Conservation (phyloP, 1,139 yeast genomes). For the Hemisphaericaspora lyxosophila region DNA sequence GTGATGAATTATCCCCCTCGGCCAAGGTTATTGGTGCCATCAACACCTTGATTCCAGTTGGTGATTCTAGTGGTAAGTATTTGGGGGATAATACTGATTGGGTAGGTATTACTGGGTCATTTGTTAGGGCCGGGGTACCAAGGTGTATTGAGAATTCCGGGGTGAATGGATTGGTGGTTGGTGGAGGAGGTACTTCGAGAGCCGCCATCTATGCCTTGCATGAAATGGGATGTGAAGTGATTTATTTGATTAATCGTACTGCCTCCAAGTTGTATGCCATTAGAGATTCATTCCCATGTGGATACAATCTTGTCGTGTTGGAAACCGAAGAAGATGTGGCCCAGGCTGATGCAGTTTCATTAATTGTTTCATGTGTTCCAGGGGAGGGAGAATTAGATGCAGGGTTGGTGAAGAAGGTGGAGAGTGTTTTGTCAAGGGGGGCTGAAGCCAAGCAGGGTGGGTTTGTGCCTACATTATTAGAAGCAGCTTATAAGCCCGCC, state of each 20-base stretch:
- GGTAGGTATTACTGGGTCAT: slow-evolving; percentile 79
- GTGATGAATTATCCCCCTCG: slow-evolving; percentile 64
- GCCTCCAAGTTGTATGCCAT: slow-evolving; percentile 60
- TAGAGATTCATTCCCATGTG: slow-evolving; percentile 58
- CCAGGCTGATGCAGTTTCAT: slow-evolving; percentile 46
- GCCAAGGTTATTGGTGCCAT: slow-evolving; percentile 88
- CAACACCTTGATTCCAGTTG: slow-evolving; percentile 71
- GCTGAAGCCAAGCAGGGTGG: slow-evolving; percentile 23
- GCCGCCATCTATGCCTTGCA: slow-evolving; percentile 91
- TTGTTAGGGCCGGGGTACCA: slow-evolving; percentile 60
- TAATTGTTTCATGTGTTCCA: slow-evolving; percentile 85
- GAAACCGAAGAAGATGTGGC: slow-evolving; percentile 49
- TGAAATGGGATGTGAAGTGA: slow-evolving; percentile 71
- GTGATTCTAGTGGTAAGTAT: slow-evolving; percentile 46
- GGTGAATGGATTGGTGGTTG: slow-evolving; percentile 70
- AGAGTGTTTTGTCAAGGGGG: slow-evolving; percentile 42
- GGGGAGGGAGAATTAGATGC: slow-evolving; percentile 76
- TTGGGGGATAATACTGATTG: slow-evolving; percentile 95
- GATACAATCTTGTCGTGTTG: slow-evolving; percentile 59
- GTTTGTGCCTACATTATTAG: slow-evolving; percentile 61
- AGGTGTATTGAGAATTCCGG: slow-evolving; percentile 21
- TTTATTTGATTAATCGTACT: slow-evolving; percentile 84
- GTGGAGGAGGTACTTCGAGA: slow-evolving; percentile 97
- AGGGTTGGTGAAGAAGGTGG: slow-evolving; percentile 45
- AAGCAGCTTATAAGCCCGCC: slow-evolving; percentile 91